phyloP scores from a whole-genome alignment of 306 rosid species.

The Ormosia emarginata region DNA sequence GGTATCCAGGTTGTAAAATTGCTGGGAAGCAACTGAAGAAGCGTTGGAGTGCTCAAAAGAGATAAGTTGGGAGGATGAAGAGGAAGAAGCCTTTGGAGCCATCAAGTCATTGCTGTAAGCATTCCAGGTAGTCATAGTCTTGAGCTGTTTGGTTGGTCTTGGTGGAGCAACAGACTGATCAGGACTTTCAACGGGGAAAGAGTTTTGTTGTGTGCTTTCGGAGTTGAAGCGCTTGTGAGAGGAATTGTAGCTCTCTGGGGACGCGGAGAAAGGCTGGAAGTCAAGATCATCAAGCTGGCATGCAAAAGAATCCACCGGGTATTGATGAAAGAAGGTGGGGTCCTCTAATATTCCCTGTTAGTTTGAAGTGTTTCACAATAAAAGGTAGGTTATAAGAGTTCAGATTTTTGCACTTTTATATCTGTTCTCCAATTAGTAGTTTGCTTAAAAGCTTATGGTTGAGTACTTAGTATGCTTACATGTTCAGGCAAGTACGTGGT shows the following conservation, averaged over 20 bases:
- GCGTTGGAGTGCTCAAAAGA: conserved; percentile 49
- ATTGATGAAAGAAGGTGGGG: conserved; percentile 8
- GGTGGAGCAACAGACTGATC: background rate
- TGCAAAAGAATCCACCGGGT: conserved; percentile 19
- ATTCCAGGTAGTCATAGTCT: conserved; percentile 32
- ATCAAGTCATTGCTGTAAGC: conserved; percentile 17
- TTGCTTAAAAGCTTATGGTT: background rate
- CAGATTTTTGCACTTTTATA: background rate
- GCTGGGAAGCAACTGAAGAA: conserved; percentile 24
- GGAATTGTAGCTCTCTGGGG: conserved; percentile 18
- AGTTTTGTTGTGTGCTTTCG: background rate
- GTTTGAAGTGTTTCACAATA: background rate
- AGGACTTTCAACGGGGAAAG: background rate
- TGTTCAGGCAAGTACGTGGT: conserved; percentile 24
- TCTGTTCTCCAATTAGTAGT: background rate
- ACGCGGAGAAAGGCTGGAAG: conserved; percentile 10
- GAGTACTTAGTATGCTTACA: conserved; percentile 12
- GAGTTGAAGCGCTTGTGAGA: conserved; percentile 19
- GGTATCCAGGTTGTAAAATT: conserved; percentile 10
- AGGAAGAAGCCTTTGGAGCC: conserved; percentile 31
- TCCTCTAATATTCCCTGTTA: conserved; percentile 33
- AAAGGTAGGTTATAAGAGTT: background rate
- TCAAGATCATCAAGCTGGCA: conserved; percentile 29
- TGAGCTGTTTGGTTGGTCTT: conserved; percentile 31
- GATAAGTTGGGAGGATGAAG: conserved; percentile 56